phyloP scores from a whole-genome alignment of 2,329 filamentous ascomycete species.

The Exophiala oligosperma region DNA sequence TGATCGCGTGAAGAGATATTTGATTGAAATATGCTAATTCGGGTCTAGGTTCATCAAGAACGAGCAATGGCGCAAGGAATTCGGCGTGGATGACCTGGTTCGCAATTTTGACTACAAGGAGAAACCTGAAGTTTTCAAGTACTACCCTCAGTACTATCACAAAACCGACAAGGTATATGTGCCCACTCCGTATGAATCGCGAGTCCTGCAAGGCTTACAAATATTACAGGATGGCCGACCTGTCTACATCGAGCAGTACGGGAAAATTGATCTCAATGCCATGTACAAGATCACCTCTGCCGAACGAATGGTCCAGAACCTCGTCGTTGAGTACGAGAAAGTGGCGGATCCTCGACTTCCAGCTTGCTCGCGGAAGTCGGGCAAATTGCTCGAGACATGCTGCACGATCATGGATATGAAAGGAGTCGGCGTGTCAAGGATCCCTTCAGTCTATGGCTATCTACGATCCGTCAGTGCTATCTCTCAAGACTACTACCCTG shows the following conservation, averaged over 20 bases:
- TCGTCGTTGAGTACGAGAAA: constrained; percentile 97
- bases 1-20: constrained; percentile 36
- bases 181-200: too few species aligned
- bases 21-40: constrained; percentile 5
- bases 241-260: constrained; percentile 94
- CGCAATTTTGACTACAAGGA: constrained; percentile 83
- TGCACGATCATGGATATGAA: constrained; percentile 99
- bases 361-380: constrained; percentile 89
- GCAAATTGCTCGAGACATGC: constrained; percentile 90
- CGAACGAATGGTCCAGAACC: constrained; percentile 94
- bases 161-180: constrained; percentile 60
- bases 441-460: constrained; percentile 83
- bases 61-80: constrained; percentile 89
- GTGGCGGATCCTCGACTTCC: constrained; percentile 89
- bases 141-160: constrained; percentile 99
- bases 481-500: constrained; percentile 98
- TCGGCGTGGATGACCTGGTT: constrained; percentile 78
- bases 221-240: constrained; percentile 79
- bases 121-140: constrained; percentile 79
- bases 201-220: too few species aligned
- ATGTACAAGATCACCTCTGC: constrained; percentile 92
- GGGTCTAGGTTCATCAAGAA: constrained; percentile 76
- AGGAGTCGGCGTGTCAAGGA: constrained; percentile 81
- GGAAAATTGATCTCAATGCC: constrained; percentile 83
- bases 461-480: constrained; percentile 81